Conservation (phyloP, 306 rosid genomes). For the Ormosia semicastrata region DNA sequence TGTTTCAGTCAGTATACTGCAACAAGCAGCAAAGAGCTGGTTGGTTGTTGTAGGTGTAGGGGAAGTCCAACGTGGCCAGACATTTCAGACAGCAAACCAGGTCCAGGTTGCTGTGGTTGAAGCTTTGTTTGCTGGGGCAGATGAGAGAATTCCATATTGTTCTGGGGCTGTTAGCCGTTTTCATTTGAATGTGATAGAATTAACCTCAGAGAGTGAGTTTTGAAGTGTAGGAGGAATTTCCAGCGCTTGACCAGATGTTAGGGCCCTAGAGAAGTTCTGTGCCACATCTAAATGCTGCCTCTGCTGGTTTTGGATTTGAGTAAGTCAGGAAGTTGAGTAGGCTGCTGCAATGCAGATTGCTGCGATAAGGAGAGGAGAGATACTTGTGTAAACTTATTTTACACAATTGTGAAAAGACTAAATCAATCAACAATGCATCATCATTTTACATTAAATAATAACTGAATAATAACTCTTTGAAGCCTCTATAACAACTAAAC, state of each 20-base stretch:
- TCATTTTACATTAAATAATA: no score
- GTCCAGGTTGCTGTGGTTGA: slow-evolving; percentile 59
- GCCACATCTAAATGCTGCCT: slow-evolving; percentile 61
- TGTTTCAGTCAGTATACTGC: slow-evolving; percentile 45
- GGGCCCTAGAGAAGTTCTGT: slow-evolving; percentile 57
- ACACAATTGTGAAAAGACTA: no score
- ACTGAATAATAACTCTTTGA: background rate
- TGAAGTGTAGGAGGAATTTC: slow-evolving; percentile 54
- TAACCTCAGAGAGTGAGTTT: slow-evolving; percentile 46
- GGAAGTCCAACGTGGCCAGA: slow-evolving; percentile 52
- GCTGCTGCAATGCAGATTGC: slow-evolving; percentile 63
- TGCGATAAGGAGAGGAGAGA: slow-evolving; percentile 14
- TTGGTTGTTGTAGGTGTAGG: slow-evolving; percentile 38
- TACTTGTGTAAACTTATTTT: no score
- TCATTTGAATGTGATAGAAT: slow-evolving; percentile 49
- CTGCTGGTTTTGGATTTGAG: slow-evolving; percentile 77
- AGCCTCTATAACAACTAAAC: slow-evolving; percentile 59
- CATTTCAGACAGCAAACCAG: slow-evolving; percentile 46
- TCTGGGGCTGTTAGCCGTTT: slow-evolving; percentile 42
- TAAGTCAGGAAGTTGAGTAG: slow-evolving; percentile 58
- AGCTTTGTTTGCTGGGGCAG: slow-evolving; percentile 60
- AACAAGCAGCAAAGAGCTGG: slow-evolving; percentile 52
- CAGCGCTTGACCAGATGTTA: slow-evolving; percentile 50
- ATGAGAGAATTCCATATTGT: slow-evolving; percentile 49
- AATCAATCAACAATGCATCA: no score